Conservation (phyloP, 2,329 filamentous ascomycete species). For the Paecilomyces sp. region DNA sequence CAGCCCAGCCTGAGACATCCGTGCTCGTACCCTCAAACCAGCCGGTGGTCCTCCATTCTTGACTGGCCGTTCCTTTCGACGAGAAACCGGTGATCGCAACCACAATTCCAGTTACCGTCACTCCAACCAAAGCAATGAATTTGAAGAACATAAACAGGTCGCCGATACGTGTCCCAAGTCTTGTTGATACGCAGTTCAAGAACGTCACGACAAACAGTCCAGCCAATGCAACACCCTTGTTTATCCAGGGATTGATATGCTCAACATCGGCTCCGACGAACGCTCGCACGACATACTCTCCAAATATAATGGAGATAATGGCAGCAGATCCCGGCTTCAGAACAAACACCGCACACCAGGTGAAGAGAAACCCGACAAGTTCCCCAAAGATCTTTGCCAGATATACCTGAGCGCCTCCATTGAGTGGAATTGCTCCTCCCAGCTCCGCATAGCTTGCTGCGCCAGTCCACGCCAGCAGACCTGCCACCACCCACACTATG, state of each 20-base stretch:
- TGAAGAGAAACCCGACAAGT: constrained; percentile 85
- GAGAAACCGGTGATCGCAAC: constrained; percentile 83
- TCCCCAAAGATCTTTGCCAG: constrained; percentile 95
- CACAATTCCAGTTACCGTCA: constrained; percentile 81
- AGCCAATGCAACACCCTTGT: constrained; percentile 75
- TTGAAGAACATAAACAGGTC: constrained; percentile 97
- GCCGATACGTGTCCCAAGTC: constrained; percentile 76
- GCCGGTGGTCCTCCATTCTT: constrained; percentile 76
- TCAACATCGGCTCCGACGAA: constrained; percentile 80
- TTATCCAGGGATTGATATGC: constrained; percentile 76
- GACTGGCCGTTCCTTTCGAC: constrained; percentile 64
- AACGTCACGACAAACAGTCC: constrained; percentile 72
- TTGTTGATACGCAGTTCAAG: constrained; percentile 86
- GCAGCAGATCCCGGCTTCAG: constrained; percentile 89
- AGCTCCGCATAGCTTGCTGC: constrained; percentile 93
- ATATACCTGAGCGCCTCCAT: constrained; percentile 90
- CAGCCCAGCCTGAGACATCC: constrained; percentile 79
- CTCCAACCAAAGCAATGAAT: constrained; percentile 78
- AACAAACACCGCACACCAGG: constrained; percentile 91
- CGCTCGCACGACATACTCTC: constrained; percentile 89
- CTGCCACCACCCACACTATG: constrained; percentile 85
- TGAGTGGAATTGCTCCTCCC: constrained; percentile 89
- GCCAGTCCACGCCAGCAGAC: constrained; percentile 92
- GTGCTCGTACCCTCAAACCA: constrained; percentile 86
- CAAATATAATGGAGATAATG: constrained; percentile 96